Percentiles rank a stretch among this genome's conserved stretches.
phyloP scores from a whole-genome alignment of 1,284 basidiomycete genomes.

The Pisolithus thermaeus region DNA sequence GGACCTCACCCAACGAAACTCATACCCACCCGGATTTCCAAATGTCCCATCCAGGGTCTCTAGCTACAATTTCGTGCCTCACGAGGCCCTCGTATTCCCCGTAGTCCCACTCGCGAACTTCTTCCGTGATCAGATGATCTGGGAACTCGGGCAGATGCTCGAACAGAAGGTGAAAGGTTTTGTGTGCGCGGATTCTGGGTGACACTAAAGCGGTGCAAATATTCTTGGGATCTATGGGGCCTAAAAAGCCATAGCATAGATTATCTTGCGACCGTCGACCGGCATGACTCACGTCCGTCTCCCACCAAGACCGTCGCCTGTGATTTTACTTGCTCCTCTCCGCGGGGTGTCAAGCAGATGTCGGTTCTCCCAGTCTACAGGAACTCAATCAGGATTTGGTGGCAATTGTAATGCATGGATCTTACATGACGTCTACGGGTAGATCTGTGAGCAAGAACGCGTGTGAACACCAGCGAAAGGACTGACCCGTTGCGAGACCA shows the following conservation, averaged over 20 bases:
- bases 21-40: conserved; percentile 71
- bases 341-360: conserved; percentile 79
- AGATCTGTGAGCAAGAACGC: conserved; percentile 6
- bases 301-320: conserved; percentile 70
- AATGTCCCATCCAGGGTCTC: conserved; percentile 68
- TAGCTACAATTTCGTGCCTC: conserved; percentile 66
- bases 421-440: conserved; percentile 63
- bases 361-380: conserved; percentile 80
- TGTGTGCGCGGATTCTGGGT: conserved; percentile 78
- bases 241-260: conserved; percentile 33
- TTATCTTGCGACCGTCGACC: conserved; percentile 6
- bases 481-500: conserved; percentile 85
- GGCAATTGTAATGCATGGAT: conserved; percentile 1
- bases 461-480: not conserved
- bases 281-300: conserved; percentile 56
- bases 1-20: not conserved
- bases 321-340: conserved; percentile 67
- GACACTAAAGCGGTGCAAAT: conserved; percentile 79
- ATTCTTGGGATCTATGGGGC: conserved; percentile 73
- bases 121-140: conserved; percentile 55
- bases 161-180: conserved; percentile 81
- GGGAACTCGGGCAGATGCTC: conserved; percentile 47
- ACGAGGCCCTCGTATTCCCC: conserved; percentile 85
- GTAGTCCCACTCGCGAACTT: conserved; percentile 83
- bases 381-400: not conserved